phyloP scores from a whole-genome alignment of 257 asterid species.

The Lithospermum erythrorhizon region DNA sequence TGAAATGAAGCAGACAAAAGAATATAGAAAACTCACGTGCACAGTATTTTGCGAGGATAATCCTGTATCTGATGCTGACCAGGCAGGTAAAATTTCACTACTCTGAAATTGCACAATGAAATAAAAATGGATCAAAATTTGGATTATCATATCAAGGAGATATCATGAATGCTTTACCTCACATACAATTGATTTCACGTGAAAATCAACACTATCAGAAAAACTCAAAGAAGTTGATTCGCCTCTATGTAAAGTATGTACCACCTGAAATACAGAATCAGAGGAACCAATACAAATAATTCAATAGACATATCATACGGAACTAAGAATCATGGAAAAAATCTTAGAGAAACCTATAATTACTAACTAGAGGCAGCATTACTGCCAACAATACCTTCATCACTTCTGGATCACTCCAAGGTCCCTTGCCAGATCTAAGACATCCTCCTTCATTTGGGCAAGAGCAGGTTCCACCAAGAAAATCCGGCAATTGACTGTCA shows the following conservation, averaged over 20 bases:
- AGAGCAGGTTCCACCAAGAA: constrained; percentile 89
- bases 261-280: constrained; percentile 62
- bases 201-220: constrained; percentile 47
- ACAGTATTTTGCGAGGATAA: constrained; percentile 21
- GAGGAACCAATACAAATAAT: constrained; percentile 13
- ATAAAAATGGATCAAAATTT: constrained; percentile 3
- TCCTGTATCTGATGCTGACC: constrained; percentile 23
- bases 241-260: constrained; percentile 42
- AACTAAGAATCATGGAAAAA: neutral
- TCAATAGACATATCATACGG: constrained; percentile 4
- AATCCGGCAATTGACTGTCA: constrained; percentile 90
- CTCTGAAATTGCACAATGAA: constrained; percentile 24
- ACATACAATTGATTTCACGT: constrained; percentile 34
- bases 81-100: constrained; percentile 23
- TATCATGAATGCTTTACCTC: constrained; percentile 27
- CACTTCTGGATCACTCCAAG: constrained; percentile 77
- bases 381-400: constrained; percentile 53
- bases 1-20: neutral
- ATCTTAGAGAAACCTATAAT: constrained; percentile 3
- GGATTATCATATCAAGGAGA: constrained; percentile 3
- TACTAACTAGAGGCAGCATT: constrained; percentile 5
- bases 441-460: constrained; percentile 86
- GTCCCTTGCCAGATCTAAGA: constrained; percentile 83
- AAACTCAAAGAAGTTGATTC: constrained; percentile 40
- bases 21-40: constrained; percentile 25